Evolutionary conservation across 768 basidiomycete genomes (phyloP).

Genomic region (Asterophora parasitica): DNA sequence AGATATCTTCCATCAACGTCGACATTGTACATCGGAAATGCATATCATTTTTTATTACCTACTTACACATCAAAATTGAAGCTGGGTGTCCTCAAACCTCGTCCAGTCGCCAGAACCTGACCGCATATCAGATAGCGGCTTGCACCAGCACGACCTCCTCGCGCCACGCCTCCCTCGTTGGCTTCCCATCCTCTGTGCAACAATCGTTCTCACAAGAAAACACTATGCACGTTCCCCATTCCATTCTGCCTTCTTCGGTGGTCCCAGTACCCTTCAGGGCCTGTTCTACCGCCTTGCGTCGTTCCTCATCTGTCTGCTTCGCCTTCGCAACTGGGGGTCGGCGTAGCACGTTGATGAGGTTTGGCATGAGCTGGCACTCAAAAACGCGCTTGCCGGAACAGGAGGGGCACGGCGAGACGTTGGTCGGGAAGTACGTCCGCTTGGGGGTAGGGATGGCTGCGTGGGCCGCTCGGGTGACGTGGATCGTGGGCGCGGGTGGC

Average conservation of each 20-base stretch:
- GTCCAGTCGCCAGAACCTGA: no score
- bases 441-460: constrained; percentile 45
- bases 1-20: no score
- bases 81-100: no score
- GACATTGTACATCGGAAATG: no score
- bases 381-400: constrained; percentile 73
- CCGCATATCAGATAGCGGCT: constrained; percentile 53
- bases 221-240: constrained; percentile 90
- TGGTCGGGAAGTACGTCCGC: constrained; percentile 49
- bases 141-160: constrained; percentile 76
- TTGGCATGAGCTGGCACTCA: constrained; percentile 94
- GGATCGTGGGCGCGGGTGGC: constrained; percentile 38
- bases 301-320: constrained; percentile 57
- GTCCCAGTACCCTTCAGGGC: constrained; percentile 44
- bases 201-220: constrained; percentile 88
- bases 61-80: no score
- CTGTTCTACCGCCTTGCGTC: constrained; percentile 56
- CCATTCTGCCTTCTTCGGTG: constrained; percentile 61
- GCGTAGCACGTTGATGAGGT: constrained; percentile 76
- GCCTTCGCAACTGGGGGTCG: constrained; percentile 25
- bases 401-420: constrained; percentile 58
- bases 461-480: constrained; percentile 59
- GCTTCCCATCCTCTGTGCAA: constrained; percentile 39
- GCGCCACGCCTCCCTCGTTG: constrained; percentile 52
- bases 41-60: no score